Evolutionary conservation across 2,329 filamentous ascomycete genomes (phyloP).

Genomic region (Paracorniculantispora psalliotae): DNA sequence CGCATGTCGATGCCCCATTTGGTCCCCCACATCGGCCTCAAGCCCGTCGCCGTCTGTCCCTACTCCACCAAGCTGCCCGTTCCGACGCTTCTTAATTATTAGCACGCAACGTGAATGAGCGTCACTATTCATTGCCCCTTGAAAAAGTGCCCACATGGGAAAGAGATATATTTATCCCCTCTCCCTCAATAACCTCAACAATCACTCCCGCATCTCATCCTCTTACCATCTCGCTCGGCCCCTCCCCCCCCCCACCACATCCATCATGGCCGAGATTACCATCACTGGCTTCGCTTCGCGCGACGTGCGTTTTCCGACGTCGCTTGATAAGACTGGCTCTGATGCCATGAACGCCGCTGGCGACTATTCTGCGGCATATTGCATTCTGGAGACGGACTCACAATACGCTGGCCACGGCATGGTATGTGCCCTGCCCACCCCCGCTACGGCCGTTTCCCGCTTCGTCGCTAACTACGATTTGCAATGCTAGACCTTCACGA

Average conservation of each 20-base stretch:
- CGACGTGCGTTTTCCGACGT: slow-evolving; percentile 82
- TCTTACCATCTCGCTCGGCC: not conserved
- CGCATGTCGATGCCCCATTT: slow-evolving; percentile 26
- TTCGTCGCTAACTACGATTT: not conserved
- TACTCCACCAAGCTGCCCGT: not conserved
- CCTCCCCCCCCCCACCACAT: not conserved
- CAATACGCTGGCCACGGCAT: slow-evolving; percentile 70
- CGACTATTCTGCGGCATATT: slow-evolving; percentile 93
- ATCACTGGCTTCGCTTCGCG: slow-evolving; percentile 68
- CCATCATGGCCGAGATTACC: slow-evolving; percentile 47
- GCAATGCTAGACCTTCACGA: slow-evolving; percentile 57
- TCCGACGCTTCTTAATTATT: slow-evolving; percentile 3
- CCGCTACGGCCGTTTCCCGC: slow-evolving; percentile 3
- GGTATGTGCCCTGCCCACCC: slow-evolving; percentile 38
- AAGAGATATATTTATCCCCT: not conserved
- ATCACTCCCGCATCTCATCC: not conserved
- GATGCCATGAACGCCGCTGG: slow-evolving; percentile 95
- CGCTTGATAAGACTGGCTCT: slow-evolving; percentile 90
- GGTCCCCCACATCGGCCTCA: slow-evolving; percentile 23
- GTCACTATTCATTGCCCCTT: not conserved
- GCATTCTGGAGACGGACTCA: slow-evolving; percentile 79
- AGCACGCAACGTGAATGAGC: not conserved
- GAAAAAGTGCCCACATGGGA: not conserved
- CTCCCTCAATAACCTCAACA: not conserved
- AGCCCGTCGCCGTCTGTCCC: slow-evolving; percentile 19